A percentile compares a stretch with the other conserved stretches of the same genome.
Conservation (phyloP, 768 basidiomycete species). For the Boletus pseudo-olivaceus region DNA sequence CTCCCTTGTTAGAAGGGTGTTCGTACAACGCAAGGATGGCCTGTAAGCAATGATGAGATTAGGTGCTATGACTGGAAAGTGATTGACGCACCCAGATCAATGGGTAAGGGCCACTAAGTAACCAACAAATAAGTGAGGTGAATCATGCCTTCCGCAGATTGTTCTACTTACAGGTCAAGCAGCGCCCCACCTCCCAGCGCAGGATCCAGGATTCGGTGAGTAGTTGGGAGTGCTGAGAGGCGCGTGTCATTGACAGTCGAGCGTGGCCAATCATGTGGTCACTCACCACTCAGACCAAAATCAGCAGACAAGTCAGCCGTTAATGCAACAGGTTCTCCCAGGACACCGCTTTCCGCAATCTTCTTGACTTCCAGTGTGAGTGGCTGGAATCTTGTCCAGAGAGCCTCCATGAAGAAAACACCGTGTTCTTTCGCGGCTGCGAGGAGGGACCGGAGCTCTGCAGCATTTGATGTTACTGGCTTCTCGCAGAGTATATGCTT, state of each 20-base stretch:
- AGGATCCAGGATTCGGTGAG: slow-evolving; percentile 77
- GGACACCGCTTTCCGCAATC: slow-evolving; percentile 55
- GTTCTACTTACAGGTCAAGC: slow-evolving; percentile 66
- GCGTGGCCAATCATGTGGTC: neutral
- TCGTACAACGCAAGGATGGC: slow-evolving; percentile 78
- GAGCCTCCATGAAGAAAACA: slow-evolving; percentile 89
- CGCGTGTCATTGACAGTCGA: neutral
- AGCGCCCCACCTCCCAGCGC: slow-evolving; percentile 77
- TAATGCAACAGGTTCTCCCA: slow-evolving; percentile 64
- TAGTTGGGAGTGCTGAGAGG: slow-evolving; percentile 54
- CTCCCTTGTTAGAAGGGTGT: slow-evolving; percentile 64
- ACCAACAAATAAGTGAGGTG: slow-evolving; percentile 3
- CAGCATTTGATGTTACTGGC: slow-evolving; percentile 73
- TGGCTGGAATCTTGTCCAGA: slow-evolving; percentile 86
- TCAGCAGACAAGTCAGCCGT: slow-evolving; percentile 77
- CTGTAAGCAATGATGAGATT: slow-evolving; percentile 37
- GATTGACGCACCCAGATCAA: slow-evolving; percentile 61
- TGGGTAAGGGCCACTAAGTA: slow-evolving; percentile 71
- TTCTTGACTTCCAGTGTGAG: slow-evolving; percentile 61
- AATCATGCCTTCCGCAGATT: neutral
- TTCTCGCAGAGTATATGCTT: slow-evolving; percentile 92
- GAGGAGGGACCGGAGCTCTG: slow-evolving; percentile 72
- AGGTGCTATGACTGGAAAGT: neutral
- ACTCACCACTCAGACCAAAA: slow-evolving; percentile 59
- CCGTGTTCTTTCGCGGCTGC: slow-evolving; percentile 70